Conservation (phyloP, 2,329 filamentous ascomycete genomes). For the Fonsecaea erecta region DNA sequence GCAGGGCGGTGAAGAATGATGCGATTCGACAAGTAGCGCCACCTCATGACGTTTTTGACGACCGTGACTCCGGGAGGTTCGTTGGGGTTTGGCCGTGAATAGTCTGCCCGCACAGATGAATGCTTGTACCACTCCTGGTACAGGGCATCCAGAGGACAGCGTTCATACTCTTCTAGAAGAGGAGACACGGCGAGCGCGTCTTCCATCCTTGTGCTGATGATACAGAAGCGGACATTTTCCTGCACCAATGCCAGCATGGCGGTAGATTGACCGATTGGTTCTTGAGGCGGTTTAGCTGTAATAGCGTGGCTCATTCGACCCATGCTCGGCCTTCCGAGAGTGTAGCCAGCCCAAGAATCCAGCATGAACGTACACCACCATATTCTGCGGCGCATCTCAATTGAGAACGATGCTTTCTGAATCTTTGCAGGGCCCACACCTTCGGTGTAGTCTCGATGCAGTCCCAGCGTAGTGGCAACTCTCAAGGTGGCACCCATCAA, state of each 20-base stretch:
- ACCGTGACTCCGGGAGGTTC: slow-evolving; percentile 29
- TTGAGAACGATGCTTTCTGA: slow-evolving; percentile 56
- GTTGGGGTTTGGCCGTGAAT: slow-evolving; percentile 64
- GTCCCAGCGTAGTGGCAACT: slow-evolving; percentile 74
- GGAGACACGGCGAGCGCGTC: slow-evolving; percentile 73
- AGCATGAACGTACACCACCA: slow-evolving; percentile 78
- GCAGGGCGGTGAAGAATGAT: slow-evolving; percentile 76
- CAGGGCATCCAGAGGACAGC: slow-evolving; percentile 68
- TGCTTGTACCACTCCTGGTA: slow-evolving; percentile 72
- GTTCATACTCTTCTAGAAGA: slow-evolving; percentile 68
- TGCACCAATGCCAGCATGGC: slow-evolving; percentile 42
- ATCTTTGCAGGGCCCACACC: slow-evolving; percentile 49
- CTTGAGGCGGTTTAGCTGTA: slow-evolving; percentile 66
- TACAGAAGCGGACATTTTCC: slow-evolving; percentile 79
- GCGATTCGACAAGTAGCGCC: slow-evolving; percentile 78
- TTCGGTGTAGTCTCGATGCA: slow-evolving; percentile 67
- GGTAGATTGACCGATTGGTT: slow-evolving; percentile 47
- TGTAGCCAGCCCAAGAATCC: slow-evolving; percentile 74
- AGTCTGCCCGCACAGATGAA: slow-evolving; percentile 67
- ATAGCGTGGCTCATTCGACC: slow-evolving; percentile 71
- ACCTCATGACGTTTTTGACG: slow-evolving; percentile 68
- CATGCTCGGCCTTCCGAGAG: slow-evolving; percentile 71
- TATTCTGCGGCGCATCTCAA: slow-evolving; percentile 67
- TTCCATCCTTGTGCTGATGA: slow-evolving; percentile 77
- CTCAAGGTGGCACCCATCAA: slow-evolving; percentile 72